phyloP scores from a whole-genome alignment of 2,329 filamentous ascomycete species.

The Botrytis elliptica region DNA sequence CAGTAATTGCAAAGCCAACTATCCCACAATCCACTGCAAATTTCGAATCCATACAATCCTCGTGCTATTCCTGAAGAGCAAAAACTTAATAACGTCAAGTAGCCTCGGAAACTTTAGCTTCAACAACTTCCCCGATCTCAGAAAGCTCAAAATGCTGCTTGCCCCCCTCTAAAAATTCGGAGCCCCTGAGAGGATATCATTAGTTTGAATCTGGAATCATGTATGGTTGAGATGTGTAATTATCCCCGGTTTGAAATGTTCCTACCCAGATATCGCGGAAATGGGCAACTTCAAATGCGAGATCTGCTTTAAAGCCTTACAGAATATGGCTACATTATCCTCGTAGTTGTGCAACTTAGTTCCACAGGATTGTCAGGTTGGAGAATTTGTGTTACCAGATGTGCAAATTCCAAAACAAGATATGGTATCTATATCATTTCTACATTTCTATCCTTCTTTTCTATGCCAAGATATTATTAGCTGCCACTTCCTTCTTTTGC shows the following conservation, averaged over 20 bases:
- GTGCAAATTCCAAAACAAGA: not conserved
- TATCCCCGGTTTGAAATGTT: not conserved
- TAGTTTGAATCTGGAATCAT: not conserved
- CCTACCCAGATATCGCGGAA: not conserved
- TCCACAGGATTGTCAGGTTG: too few species aligned
- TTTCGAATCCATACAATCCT: too few species aligned
- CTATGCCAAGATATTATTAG: slow-evolving; percentile 34
- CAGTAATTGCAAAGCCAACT: too few species aligned
- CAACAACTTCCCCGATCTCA: not conserved
- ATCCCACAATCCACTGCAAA: too few species aligned
- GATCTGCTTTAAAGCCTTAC: not conserved
- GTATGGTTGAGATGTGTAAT: not conserved
- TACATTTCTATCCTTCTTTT: slow-evolving; percentile 21
- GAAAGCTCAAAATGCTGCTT: not conserved
- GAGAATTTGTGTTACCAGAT: too few species aligned
- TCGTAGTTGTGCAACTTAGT: not conserved
- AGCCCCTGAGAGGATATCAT: not conserved
- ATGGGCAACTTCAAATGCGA: not conserved
- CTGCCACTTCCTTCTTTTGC: slow-evolving; percentile 30
- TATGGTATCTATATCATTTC: not conserved
- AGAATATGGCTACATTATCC: not conserved
- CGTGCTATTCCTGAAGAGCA: too few species aligned
- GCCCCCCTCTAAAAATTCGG: fast-evolving
- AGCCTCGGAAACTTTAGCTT: too few species aligned
- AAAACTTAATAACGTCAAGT: too few species aligned